Evolutionary conservation across 139 green algal species (phyloP), one percentile per base, ranked within the genome.

Genomic region (Picochlorum sp.): DNA sequence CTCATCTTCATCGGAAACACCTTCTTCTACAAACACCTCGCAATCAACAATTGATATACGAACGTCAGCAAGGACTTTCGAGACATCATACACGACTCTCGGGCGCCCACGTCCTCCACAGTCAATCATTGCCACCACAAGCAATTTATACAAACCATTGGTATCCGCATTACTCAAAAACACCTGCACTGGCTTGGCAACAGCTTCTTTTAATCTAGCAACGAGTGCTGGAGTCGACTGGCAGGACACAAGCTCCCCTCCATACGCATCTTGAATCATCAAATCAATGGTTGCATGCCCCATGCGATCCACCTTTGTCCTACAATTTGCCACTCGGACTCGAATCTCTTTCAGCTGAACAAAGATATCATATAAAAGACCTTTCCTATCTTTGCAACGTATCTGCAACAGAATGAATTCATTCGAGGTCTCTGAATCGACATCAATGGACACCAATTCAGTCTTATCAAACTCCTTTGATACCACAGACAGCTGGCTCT

Each of bases 351-450:
- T 90, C 11, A 90, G 58, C 3, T 69, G 77, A 45, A 82, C 69
- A 55, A 91, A 74, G 4, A 86, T 51, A 67, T 93, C 86, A 67
- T 90, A 93, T 5, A 92, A 54, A 44, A 93, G 77, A 26, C 86
- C 86, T 76, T 92, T 92, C 57, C 86, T 81, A 63, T 93, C 85
- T 34, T 54, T 28, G 64, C 76, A 86, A 13, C 67, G 34, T 21
- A 90, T 65, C 56, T 74, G 76, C 31, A 92, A 62, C 66, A 90
- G 37, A 13, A 71, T 85, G 67, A 89, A 80, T 21, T 41, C 37
- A 13, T 58, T 16, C 2, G 62, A 71, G 13, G 85, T 88, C 45
- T 63, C 64, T 62, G 89, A 90, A 68, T 92, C 85, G 5, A 91
- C 63, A 2, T 18, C 65, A 14, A 92, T 76, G 58, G 75, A 59